Evolutionary conservation across 345 rosid species (phyloP), one percentile per base, ranked within the genome.

Genomic region (Rhodamnia argentea): DNA sequence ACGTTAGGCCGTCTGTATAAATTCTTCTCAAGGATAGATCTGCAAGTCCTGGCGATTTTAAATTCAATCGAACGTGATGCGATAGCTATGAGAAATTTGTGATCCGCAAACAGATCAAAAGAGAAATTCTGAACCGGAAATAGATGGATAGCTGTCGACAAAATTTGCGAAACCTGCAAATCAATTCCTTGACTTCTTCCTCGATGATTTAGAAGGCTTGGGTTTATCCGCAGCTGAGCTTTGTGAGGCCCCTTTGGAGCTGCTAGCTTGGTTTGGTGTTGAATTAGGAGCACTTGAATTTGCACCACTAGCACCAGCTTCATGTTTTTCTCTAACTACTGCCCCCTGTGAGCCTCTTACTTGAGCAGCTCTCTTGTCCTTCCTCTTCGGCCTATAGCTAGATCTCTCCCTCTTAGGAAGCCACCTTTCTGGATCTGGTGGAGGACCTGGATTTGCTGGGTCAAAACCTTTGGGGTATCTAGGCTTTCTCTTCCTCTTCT

Each of bases 361-460:
- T 86, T 95, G 98, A 85, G 99, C 98, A 44, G 98, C 97, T 87
- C 98, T 91, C 94, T 96, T 96, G 84, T 97, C 99, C 93, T 93
- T 96, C 87, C 99, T 93, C 91, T 95, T 96, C 83, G 99, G 99
- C 89, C 93, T 91, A 90, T 92, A 96, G 90, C 96, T 97, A 4
- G 99, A 97, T 88, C 98, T 92, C 86, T 97, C 99, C 86, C 98
- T 95, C 94, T 88, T 96, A 5, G 99, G 99, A 42, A 97, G 99
- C 99, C 99, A 97, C 89, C 99, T 92, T 89, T 96, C 99, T 4
- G 98, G 99, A 86, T 97, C 98, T 1, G 99, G 99, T 44, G 96
- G 99, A 85, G 99, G 98, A 83, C 99, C 99, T 0, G 99, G 99
- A 92, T 97, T 94, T 1, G 96, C 94, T 0, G 98, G 98, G 90